Conservation (phyloP, 2,329 filamentous ascomycete genomes). For the Sporothrix brunneoviolacea region DNA sequence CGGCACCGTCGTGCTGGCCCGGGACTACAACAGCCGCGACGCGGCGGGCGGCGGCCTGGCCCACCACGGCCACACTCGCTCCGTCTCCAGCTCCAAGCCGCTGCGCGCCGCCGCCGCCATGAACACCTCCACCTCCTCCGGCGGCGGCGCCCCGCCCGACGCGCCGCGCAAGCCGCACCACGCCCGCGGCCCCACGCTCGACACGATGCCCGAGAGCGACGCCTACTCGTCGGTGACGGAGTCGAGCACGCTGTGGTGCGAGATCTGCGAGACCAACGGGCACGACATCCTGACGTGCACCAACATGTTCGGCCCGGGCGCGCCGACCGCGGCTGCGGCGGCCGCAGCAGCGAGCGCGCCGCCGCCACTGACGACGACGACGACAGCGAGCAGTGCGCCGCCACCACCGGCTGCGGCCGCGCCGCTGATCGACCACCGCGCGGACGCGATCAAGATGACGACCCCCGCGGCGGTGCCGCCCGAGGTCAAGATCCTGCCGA, state of each 20-base stretch:
- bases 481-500: conserved; percentile 46
- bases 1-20: conserved; percentile 55
- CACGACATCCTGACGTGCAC: conserved; percentile 94
- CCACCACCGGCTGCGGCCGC: background rate
- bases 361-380: conserved; percentile 8
- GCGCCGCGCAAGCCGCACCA: conserved; percentile 35
- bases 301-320: conserved; percentile 65
- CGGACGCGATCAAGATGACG: conserved; percentile 33
- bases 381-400: no score
- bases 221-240: conserved; percentile 65
- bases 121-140: no score
- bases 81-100: conserved; percentile 1
- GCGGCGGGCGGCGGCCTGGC: background rate
- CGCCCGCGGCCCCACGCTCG: conserved; percentile 48
- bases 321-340: conserved; percentile 15
- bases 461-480: conserved; percentile 35
- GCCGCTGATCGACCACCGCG: background rate
- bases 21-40: conserved; percentile 30
- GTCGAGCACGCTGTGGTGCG: conserved; percentile 75
- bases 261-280: conserved; percentile 86
- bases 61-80: background rate
- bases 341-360: no score
- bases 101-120: no score
- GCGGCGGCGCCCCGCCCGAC: conserved; percentile 32
- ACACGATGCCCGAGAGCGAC: conserved; percentile 66